Conservation (phyloP, 1,284 basidiomycete species). For the Apiotrichum domesticum region DNA sequence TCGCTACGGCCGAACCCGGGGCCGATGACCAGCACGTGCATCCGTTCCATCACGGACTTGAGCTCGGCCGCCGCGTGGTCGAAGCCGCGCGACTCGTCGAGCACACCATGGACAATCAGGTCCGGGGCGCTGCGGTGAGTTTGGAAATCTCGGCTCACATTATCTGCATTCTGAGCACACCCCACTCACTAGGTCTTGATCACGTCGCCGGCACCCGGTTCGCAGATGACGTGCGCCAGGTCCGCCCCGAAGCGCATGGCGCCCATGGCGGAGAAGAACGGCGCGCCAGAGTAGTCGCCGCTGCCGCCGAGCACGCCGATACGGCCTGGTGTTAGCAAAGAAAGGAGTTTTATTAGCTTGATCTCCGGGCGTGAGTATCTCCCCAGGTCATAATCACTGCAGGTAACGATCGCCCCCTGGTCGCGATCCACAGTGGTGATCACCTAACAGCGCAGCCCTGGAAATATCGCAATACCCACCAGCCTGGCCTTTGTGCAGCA, state of each 20-base stretch:
- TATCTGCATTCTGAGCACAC: background rate
- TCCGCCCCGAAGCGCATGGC: constrained; percentile 84
- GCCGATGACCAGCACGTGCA: constrained; percentile 89
- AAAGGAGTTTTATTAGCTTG: too few species aligned
- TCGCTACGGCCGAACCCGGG: constrained; percentile 84
- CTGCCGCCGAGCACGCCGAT: constrained; percentile 92
- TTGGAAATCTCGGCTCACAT: background rate
- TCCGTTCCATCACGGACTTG: constrained; percentile 63
- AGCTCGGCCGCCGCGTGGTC: constrained; percentile 51
- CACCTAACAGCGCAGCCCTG: too few species aligned
- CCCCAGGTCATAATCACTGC: too few species aligned
- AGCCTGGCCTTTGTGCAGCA: constrained; percentile 92
- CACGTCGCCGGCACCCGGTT: constrained; percentile 76
- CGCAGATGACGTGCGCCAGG: constrained; percentile 93
- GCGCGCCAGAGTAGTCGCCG: constrained; percentile 91
- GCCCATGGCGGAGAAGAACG: constrained; percentile 86
- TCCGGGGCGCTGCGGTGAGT: constrained; percentile 53
- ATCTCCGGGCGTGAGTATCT: too few species aligned
- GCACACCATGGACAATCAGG: constrained; percentile 89
- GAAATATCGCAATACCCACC: constrained; percentile 50
- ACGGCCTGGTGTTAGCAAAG: constrained; percentile 52
- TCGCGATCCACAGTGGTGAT: too few species aligned
- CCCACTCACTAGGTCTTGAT: constrained; percentile 76
- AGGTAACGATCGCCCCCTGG: too few species aligned
- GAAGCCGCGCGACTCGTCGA: constrained; percentile 46